Evolutionary conservation across 2,329 filamentous ascomycete genomes (phyloP).

Genomic region (Penicillium griseofulvum): DNA sequence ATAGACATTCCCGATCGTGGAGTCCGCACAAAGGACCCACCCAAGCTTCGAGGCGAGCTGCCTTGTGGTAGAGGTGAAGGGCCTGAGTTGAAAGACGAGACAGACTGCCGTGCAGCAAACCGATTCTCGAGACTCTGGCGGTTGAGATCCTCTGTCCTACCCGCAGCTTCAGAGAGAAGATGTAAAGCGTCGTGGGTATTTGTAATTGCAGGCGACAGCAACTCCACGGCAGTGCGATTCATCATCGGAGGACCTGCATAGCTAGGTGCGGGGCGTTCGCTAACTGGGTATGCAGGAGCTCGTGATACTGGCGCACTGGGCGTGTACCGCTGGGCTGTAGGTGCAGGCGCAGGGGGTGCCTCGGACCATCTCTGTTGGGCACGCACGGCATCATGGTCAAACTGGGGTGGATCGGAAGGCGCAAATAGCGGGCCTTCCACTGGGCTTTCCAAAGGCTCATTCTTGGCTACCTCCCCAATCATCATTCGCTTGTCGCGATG

Average conservation of each 20-base stretch:
- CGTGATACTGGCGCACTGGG: conserved; percentile 25
- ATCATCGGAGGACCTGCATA: conserved; percentile 56
- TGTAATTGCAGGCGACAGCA: conserved; percentile 69
- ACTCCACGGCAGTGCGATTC: conserved; percentile 58
- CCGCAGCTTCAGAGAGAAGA: conserved; percentile 80
- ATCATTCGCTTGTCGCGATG: conserved; percentile 54
- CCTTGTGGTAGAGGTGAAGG: conserved; percentile 37
- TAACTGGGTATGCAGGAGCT: conserved; percentile 25
- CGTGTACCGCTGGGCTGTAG: conserved; percentile 27
- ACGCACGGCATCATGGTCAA: conserved; percentile 25
- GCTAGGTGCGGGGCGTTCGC: conserved; percentile 24
- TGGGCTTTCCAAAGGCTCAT: conserved; percentile 18
- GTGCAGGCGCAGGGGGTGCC: conserved; percentile 16
- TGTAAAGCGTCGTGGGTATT: conserved; percentile 91
- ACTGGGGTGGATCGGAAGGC: conserved; percentile 24
- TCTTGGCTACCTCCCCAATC: conserved; percentile 44
- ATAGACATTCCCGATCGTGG: conserved; percentile 44
- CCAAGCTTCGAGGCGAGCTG: conserved; percentile 35
- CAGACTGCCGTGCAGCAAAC: conserved; percentile 38
- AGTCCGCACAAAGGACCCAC: conserved; percentile 36
- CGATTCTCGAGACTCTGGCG: conserved; percentile 51
- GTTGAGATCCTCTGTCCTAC: conserved; percentile 49
- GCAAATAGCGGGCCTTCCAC: conserved; percentile 29
- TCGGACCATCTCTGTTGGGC: conserved; percentile 34
- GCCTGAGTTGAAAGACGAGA: conserved; percentile 40